Base-by-base conservation (phyloP, 2,329 filamentous ascomycete genomes). In the Nannizziopsis arthrosporioides region DNA sequence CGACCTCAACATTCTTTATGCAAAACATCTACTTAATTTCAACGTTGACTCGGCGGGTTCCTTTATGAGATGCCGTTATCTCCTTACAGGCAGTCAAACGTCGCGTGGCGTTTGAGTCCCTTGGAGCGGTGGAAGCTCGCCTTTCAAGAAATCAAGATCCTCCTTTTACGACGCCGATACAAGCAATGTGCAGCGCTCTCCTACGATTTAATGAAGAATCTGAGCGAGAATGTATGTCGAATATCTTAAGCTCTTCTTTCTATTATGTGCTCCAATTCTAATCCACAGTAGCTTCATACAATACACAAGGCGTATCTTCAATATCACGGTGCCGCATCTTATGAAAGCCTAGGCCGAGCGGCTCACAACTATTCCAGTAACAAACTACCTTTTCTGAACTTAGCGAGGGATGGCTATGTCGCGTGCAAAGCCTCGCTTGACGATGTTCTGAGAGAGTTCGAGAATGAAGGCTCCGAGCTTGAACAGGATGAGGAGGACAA, bases 321-420 rank as follows among this genome's bases (percentile, higher is more conserved):
- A 50, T 72, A 73, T 56, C 73, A 74, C 57, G 61, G 63, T 8
- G 73, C 66, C 2, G 59, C 70, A 8, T 69, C 63, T 19, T 68
- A 71, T 50, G 72, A 74, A 49, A 63, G 63, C 3, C 61, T 73
- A n/a, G 72, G 69, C 2, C 63, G 67, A 8, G 55, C 62, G 27
- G 68, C 72, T 44, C 71, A 73, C 47, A 61, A 68, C n/a, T 66
- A 67, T 53, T 73, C 72, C 1, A 56, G 55, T 17, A 65, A 65
- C 35, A 74, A 73, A 54, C 30, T 73, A 5, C 59, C 63, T 0
- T 57, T 67, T 10, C 61, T 73, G 37, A 56, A 62, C 10, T 54
- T 61, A 18, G 69, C 72, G 0, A 60, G 67, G 53, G 59, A 67
- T 36, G 62, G 58, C 37, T 73, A 71, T 51, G 44, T 62, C 42